Conservation (phyloP, 106 monocot genomes). For the Chionographis japonica region DNA sequence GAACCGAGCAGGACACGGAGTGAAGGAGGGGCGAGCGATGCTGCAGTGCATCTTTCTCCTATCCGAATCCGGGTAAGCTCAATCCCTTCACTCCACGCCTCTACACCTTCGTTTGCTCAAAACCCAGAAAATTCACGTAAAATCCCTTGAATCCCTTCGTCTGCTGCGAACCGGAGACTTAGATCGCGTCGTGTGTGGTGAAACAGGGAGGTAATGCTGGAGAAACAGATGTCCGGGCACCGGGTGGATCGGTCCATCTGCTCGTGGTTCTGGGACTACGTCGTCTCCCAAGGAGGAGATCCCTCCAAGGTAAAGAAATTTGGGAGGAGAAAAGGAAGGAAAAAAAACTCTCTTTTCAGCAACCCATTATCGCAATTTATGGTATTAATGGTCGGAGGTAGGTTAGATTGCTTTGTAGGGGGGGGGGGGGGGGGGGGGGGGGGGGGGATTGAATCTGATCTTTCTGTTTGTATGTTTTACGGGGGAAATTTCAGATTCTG, state of each 20-base stretch:
- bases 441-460: no score
- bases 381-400: neutral
- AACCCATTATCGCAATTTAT: neutral
- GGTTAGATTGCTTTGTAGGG: neutral
- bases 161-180: neutral
- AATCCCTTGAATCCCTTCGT: no score
- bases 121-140: neutral
- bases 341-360: neutral
- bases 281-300: constrained; percentile 60
- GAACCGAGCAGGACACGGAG: no score
- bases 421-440: no score
- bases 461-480: no score
- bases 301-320: constrained; percentile 51
- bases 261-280: constrained; percentile 85
- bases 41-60: constrained; percentile 88
- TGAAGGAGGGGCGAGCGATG: constrained; percentile 20
- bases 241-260: constrained; percentile 87
- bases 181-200: neutral
- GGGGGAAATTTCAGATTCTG: constrained; percentile 64
- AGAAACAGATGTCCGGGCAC: constrained; percentile 90
- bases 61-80: constrained; percentile 72
- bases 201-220: constrained; percentile 90
- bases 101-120: neutral
- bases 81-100: neutral
- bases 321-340: no score